A percentile compares a stretch with the other conserved stretches of the same genome.
Conservation (phyloP, 108 stramenopile species). For the Skeletonema potamos region DNA sequence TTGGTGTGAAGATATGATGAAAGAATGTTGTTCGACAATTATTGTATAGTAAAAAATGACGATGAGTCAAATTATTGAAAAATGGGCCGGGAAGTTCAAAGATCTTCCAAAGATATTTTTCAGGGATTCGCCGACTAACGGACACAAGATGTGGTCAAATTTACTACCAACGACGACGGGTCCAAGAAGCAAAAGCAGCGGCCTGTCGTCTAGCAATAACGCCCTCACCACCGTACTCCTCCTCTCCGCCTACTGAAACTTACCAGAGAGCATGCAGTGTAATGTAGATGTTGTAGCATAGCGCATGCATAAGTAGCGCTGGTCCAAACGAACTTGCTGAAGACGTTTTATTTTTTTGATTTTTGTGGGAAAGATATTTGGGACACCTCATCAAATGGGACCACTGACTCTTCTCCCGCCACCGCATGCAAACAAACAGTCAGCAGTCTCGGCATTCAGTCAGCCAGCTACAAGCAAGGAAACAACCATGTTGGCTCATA, state of each 20-base stretch:
- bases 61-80: not conserved
- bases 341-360: too few species aligned
- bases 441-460: not conserved
- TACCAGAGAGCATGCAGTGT: too few species aligned
- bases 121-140: not conserved
- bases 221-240: not conserved
- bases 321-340: too few species aligned
- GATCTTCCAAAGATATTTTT: not conserved
- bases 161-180: not conserved
- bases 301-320: too few species aligned
- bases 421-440: not conserved
- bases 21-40: not conserved
- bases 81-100: not conserved
- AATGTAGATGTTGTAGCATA: too few species aligned
- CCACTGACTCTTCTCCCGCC: not conserved
- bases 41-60: not conserved
- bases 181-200: not conserved
- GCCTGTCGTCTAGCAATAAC: not conserved
- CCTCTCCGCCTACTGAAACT: not conserved
- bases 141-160: not conserved
- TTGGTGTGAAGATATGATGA: not conserved
- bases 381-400: too few species aligned
- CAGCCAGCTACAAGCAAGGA: not conserved
- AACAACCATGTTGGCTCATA: not conserved
- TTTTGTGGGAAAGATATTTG: too few species aligned